Base-by-base conservation (phyloP, 2,329 filamentous ascomycete species). In the Botrytis squamosa region DNA sequence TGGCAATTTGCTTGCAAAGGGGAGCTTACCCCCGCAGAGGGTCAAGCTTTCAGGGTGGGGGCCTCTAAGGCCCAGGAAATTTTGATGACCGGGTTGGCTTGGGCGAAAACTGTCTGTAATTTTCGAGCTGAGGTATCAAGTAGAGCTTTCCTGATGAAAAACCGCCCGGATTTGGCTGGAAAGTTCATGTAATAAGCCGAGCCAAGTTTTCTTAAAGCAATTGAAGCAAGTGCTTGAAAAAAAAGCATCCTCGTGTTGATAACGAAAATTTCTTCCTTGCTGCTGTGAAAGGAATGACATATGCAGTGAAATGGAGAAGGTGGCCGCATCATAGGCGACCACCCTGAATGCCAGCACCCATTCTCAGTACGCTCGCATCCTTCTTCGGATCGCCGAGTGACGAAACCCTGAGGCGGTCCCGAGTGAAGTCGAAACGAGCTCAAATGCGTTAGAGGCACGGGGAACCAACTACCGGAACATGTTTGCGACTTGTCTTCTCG, bases 231-330 rank as follows among this genome's bases (percentile, higher is more conserved):
- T n/a, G 25, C 46, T n/a, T 40, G 20, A 8, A 33, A 18, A 33
- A 33, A 36, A 33, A 29, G 38, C 22, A 36, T 55, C 10, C 36
- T 71, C 59, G 69, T 69, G 52, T 68, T 40, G 46, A 40, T 7
- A 40, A 40, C 9, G 52, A 68, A 55, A 40, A 29, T 55, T 57
- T 57, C 49, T 69, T 44, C 49, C 66, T 57, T 69, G 66, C 52
- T 69, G 66, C 66, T 10, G 66, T 57, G 49, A 42, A 69, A 57
- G 66, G n/a, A 57, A 57, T 29, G n/a, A 44, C n/a, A 69, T 33
- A 69, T 69, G 66, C 66, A 69, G 66, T 69, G 49, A 57, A 46
- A 72, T 69, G 52, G 63, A 60, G 49, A 60, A 46, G 52, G 52
- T 33, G 62, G 62, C 49, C 62, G 49, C 62, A 67, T 44, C 29